These are phyloP conservation scores for Myxozyma neotropica DNA, from an alignment of 805 yeast species.

Conservation along the genomic window DNA sequence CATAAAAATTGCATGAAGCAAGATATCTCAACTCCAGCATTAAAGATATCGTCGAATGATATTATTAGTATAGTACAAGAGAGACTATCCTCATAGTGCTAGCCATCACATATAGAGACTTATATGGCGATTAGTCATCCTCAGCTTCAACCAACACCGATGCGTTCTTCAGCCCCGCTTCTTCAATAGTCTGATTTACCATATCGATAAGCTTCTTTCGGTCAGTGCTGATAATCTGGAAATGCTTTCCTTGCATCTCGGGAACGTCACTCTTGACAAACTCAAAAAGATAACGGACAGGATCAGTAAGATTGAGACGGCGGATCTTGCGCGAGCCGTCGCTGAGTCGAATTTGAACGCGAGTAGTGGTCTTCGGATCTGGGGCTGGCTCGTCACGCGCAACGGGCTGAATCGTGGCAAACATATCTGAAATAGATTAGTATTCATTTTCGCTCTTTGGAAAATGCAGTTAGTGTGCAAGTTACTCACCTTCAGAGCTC, in stretches of 20 bases:
- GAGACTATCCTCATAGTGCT: too few species aligned
- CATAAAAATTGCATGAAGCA: too few species aligned
- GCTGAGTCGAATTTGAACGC: constrained; percentile 86
- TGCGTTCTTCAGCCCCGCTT: constrained; percentile 81
- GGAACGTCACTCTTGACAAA: constrained; percentile 64
- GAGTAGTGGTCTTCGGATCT: constrained; percentile 59
- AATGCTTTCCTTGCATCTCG: constrained; percentile 52
- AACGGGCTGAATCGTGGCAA: constrained; percentile 54
- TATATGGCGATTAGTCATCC: constrained; percentile 37
- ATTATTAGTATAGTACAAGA: not conserved
- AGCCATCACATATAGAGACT: not conserved
- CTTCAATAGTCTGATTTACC: constrained; percentile 62
- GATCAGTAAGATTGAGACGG: constrained; percentile 61
- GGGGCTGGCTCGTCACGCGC: constrained; percentile 66
- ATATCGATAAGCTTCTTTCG: constrained; percentile 59
- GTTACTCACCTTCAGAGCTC: constrained; percentile 12
- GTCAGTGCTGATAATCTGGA: constrained; percentile 48
- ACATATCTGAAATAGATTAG: constrained; percentile 35
- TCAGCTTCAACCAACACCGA: constrained; percentile 67
- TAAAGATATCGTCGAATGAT: too few species aligned
- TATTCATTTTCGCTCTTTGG: too few species aligned
- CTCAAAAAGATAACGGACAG: constrained; percentile 62
- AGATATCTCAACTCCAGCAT: not conserved
- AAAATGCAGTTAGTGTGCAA: too few species aligned
- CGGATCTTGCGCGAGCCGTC: constrained; percentile 83